Evolutionary conservation across 306 rosid genomes (phyloP).

Genomic region (Vigna unguiculata): DNA sequence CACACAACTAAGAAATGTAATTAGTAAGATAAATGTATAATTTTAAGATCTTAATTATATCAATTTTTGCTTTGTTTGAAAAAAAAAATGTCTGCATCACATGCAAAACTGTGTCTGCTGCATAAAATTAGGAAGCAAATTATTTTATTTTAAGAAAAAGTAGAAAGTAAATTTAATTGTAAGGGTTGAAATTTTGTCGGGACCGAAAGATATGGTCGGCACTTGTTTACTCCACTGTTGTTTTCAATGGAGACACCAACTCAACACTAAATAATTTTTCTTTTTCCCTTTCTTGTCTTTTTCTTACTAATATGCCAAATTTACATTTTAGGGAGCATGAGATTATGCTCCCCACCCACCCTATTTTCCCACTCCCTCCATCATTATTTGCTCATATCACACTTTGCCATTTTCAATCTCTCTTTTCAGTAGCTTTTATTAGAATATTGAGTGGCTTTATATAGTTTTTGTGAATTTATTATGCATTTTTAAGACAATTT

Average conservation of each 20-base stretch:
- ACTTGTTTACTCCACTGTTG: background rate
- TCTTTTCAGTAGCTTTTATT: background rate
- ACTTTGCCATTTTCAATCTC: constrained; percentile 35
- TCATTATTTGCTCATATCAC: background rate
- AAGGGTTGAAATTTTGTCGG: constrained; percentile 36
- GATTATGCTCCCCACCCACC: constrained; percentile 40
- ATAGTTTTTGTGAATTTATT: background rate
- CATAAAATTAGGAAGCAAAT: constrained; percentile 34
- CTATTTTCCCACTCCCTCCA: constrained; percentile 11
- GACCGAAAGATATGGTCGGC: constrained; percentile 38
- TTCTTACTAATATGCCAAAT: constrained; percentile 26
- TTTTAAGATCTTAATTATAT: too few species aligned
- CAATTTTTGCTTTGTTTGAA: too few species aligned
- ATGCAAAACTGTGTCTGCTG: constrained; percentile 36
- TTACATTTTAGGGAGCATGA: constrained; percentile 27
- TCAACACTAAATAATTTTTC: background rate
- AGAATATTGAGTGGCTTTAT: background rate
- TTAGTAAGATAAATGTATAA: too few species aligned
- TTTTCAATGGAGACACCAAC: constrained; percentile 29
- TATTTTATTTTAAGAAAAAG: background rate
- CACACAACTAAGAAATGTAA: too few species aligned
- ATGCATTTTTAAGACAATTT: too few species aligned
- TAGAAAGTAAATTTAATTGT: constrained; percentile 14
- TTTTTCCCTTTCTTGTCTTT: constrained; percentile 28
- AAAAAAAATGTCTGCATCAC: constrained; percentile 1